A percentile compares a stretch with the other conserved stretches of the same genome.
Conservation (phyloP, 2,329 filamentous ascomycete genomes). For the Shiraia bambusicola region DNA sequence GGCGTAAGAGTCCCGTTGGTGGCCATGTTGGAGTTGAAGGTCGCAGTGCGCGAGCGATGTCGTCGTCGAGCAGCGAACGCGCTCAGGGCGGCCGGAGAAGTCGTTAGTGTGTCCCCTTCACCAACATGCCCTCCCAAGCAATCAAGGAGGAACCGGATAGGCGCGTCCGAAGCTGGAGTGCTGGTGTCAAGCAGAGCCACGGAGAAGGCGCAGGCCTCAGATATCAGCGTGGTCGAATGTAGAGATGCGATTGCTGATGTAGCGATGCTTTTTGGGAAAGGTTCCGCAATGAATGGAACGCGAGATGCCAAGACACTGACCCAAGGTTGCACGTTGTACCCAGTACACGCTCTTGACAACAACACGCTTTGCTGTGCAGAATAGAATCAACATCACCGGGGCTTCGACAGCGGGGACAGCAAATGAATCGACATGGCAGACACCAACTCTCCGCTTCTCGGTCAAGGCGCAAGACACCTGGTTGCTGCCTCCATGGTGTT, state of each 20-base stretch:
- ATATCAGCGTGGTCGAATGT: conserved; percentile 11
- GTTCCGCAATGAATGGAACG: conserved; percentile 30
- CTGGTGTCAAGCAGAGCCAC: not conserved
- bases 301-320: conserved; percentile 26
- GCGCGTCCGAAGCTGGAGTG: conserved; percentile 1
- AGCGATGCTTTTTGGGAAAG: conserved; percentile 24
- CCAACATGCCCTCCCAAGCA: conserved; percentile 14
- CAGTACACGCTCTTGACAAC: conserved; percentile 4
- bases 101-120: conserved; percentile 15
- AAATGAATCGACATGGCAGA: too few species aligned
- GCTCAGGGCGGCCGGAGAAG: conserved; percentile 32
- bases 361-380: conserved; percentile 4
- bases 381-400: too few species aligned
- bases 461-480: not conserved
- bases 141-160: conserved; percentile 1
- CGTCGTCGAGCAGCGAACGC: conserved; percentile 32
- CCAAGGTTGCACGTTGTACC: conserved; percentile 13
- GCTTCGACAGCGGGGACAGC: too few species aligned
- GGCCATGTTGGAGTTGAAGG: conserved; percentile 36
- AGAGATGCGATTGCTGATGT: conserved; percentile 19
- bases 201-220: conserved; percentile 16
- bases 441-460: not conserved
- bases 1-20: conserved; percentile 42
- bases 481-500: not conserved
- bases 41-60: conserved; percentile 38